Base-by-base conservation (phyloP, 306 rosid genomes). In the Lupinus albus region DNA sequence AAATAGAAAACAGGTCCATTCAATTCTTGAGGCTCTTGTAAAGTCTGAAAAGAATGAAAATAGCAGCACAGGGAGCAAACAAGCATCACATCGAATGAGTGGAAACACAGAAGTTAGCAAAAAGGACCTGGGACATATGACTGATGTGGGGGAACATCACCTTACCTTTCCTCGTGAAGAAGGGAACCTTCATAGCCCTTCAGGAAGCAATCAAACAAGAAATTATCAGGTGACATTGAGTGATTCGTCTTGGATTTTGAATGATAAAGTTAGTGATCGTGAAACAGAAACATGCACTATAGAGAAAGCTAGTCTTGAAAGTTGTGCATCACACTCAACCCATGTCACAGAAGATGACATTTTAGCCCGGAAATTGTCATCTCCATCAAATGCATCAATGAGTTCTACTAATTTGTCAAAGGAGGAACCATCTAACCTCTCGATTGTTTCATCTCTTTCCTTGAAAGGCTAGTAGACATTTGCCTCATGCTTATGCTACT, bases 1-100 rank as follows among this genome's bases (percentile, higher is more conserved):
- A 80, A 94, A 94, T 66, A 84, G 84, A 64, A 94, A 90, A 64
- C 97, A 94, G 75, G 99, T 94, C 17, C 99, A 84, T 77, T 85
- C 97, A 25, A 94, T 94, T 60, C 88, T 94, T 64, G 89, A 94
- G 83, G 84, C 91, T 45, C 87, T 94, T 66, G 97, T 94, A 58
- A 89, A 70, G 70, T 88, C 96, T 61, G 96, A 88, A 75, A 81
- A 74, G 42, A 79, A 75, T 39, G 99, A 84, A 78, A 84, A 59
- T 44, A 73, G 72, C 47, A 76, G 68, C 10, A 4, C 3, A 14
- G 90, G 81, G 48, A 82, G 80, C 71, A 86, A 80, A 73, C 88
- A 83, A 53, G 56, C 78, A 76, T 44, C 82, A 38, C 78, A 75
- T 63, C 74, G 53, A 56, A 75, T 72, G 64, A 54, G 68, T 73